Evolutionary conservation across 768 basidiomycete genomes (phyloP).

Genomic region (Tricholoma bakamatsutake): DNA sequence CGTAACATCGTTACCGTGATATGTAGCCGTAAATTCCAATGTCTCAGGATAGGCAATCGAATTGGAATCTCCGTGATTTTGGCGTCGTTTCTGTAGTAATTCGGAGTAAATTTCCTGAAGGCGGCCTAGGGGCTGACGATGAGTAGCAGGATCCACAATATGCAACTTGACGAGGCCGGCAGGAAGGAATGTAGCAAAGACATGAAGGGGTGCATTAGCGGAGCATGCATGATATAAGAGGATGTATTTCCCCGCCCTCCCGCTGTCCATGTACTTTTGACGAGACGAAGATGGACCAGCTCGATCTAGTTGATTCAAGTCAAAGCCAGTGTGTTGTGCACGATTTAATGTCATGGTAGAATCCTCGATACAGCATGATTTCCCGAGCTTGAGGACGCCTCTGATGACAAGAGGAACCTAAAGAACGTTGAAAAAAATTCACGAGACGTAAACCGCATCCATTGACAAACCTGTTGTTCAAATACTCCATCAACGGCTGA

Average conservation of each 20-base stretch:
- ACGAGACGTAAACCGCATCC: background rate
- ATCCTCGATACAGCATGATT: constrained; percentile 67
- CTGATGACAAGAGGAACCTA: constrained; percentile 83
- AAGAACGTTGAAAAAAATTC: constrained; percentile 3
- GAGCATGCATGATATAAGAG: constrained; percentile 87
- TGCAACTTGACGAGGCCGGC: constrained; percentile 67
- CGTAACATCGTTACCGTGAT: constrained; percentile 71
- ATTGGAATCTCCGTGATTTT: constrained; percentile 31
- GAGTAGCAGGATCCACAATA: constrained; percentile 86
- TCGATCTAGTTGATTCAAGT: constrained; percentile 74
- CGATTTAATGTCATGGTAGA: constrained; percentile 68
- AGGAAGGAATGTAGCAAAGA: constrained; percentile 85
- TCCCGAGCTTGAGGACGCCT: constrained; percentile 78
- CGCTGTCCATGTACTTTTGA: constrained; percentile 69
- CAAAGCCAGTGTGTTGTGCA: constrained; percentile 78
- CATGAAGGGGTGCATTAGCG: constrained; percentile 67
- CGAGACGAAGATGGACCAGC: constrained; percentile 51
- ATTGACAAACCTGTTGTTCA: constrained; percentile 70
- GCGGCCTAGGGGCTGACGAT: constrained; percentile 73
- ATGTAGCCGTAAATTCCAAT: constrained; percentile 59
- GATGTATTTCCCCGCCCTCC: constrained; percentile 65
- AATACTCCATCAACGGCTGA: constrained; percentile 94
- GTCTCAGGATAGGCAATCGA: constrained; percentile 61
- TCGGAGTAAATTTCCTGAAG: constrained; percentile 73
- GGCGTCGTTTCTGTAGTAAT: constrained; percentile 45